Base-by-base conservation (phyloP, 129 eudicot species). In the Sambucus nigra region DNA sequence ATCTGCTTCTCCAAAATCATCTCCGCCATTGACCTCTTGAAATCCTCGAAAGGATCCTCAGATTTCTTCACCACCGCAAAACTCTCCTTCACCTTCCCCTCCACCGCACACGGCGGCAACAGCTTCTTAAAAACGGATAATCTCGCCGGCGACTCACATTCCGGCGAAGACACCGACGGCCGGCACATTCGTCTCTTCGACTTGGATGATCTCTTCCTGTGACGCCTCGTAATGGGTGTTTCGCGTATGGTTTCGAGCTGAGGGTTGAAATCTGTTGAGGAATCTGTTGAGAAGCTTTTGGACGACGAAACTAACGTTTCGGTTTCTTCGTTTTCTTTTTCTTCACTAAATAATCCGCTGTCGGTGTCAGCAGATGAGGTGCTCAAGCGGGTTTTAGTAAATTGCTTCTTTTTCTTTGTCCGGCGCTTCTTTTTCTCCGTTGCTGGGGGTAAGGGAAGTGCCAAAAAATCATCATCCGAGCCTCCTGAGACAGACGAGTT, bases 11-110 rank as follows among this genome's bases (percentile, higher is more conserved):
- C 98, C 60, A 76, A 7, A 19, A 91, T 73, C 98, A 91, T 91
- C 67, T 91, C 98, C 78, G 67, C 61, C 98, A 91, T 91, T 46
- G 98, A 91, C 1, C 29, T 71, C 78, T 74, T 81, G 65, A 91
- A 91, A 57, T 91, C 98, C 44, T 85, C 94, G 21, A 63, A 81
- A 11, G 98, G 98, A 59, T 91, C 88, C 61, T 67, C 77, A 24
- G 94, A 83, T 16, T 51, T 76, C 80, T 91, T 91, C 83, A 91
- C 95, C 55, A 91, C 61, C 53, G 98, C 98, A 22, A 70, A 80
- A 48, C 98, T 91, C 54, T 85, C 98, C 74, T 87, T 91, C 73
- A 91, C 89, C 22, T 85, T 85, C 27, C 95, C 98, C 2, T 76
- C 88, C 50, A 71, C 93, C 27, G 68, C 66, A 29, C 96, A 82